phyloP scores from a whole-genome alignment of 768 basidiomycete genomes.

The Pulveroboletus sp. region DNA sequence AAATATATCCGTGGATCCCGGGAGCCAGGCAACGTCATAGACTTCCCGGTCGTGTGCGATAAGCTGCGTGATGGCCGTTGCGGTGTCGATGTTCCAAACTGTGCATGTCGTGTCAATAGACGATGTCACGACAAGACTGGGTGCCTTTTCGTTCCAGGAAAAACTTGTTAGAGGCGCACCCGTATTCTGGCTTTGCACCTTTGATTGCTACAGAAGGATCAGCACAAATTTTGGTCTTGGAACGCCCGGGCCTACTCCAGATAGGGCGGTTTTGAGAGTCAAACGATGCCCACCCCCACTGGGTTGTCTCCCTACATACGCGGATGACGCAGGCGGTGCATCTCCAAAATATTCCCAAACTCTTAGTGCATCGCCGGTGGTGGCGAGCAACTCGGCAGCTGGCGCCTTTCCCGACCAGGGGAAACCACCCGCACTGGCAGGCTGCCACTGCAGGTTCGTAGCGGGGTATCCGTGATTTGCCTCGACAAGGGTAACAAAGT shows the following conservation, averaged over 20 bases:
- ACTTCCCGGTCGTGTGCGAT: constrained; percentile 96
- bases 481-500: constrained; percentile 83
- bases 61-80: constrained; percentile 91
- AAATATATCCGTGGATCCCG: constrained; percentile 92
- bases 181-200: constrained; percentile 77
- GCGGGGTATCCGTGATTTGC: constrained; percentile 89
- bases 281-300: constrained; percentile 56
- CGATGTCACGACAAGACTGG: constrained; percentile 90
- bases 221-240: constrained; percentile 6
- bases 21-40: constrained; percentile 98
- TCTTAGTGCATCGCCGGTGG: constrained; percentile 88
- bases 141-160: constrained; percentile 94
- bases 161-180: constrained; percentile 94
- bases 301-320: constrained; percentile 67
- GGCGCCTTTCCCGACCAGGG: constrained; percentile 66
- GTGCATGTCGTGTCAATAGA: constrained; percentile 99
- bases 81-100: constrained; percentile 96
- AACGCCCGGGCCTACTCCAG: constrained; percentile 56
- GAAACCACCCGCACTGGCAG: constrained; percentile 57
- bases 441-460: constrained; percentile 92
- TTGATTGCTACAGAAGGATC: constrained; percentile 60
- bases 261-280: constrained; percentile 69
- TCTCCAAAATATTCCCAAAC: constrained; percentile 87
- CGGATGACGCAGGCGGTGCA: constrained; percentile 48
- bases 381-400: constrained; percentile 80